Base-by-base conservation (phyloP, 768 basidiomycete genomes). In the Candolleomyces aberdarensis region DNA sequence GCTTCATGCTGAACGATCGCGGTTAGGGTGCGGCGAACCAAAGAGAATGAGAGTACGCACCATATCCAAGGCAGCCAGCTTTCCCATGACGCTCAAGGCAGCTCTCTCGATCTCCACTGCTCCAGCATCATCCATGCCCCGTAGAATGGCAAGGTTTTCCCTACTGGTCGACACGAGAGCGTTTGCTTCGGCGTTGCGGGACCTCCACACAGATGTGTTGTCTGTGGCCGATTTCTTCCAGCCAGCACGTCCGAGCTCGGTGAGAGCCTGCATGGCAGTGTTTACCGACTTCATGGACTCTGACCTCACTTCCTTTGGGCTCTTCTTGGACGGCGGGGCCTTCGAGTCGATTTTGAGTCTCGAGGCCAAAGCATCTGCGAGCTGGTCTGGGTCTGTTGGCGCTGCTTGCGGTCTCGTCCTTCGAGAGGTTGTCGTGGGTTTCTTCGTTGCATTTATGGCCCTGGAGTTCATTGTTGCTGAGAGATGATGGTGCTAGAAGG, bases 61-160 rank as follows among this genome's bases (percentile, higher is more conserved):
- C 84, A 91, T 75, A 64, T 91, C 88, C 53, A 93, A 68, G 22
- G 79, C 66, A 26, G 91, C 76, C 1, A 93, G 71, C 70, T 91
- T 92, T 8, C 83, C 87, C 6, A 85, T 68, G 5, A 92, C 73
- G 60, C 86, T 86, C 54, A 80, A 80, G 0, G 88, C 91, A 2
- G 89, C 90, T 41, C 87, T 80, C 72, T 94, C 92, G 5, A 92
- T 79, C 63, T 92, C 87, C 9, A 89, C 15, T 63, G 83, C 81
- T 3, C 26, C 26, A 26, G 74, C 76, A 0, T 80, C 74, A 49
- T 71, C 74, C 19, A 82, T 56, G 36, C 67, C 68, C 54, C 91
- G 75, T 47, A 93, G 73, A 3, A 70, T 64, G 1, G 60, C 61
- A 8, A 93, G 69, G 56, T 83, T 78, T 55, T 75, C 76, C 15